Conservation (phyloP, 495 filamentous ascomycete species). For the Cenococcum geophilum region DNA sequence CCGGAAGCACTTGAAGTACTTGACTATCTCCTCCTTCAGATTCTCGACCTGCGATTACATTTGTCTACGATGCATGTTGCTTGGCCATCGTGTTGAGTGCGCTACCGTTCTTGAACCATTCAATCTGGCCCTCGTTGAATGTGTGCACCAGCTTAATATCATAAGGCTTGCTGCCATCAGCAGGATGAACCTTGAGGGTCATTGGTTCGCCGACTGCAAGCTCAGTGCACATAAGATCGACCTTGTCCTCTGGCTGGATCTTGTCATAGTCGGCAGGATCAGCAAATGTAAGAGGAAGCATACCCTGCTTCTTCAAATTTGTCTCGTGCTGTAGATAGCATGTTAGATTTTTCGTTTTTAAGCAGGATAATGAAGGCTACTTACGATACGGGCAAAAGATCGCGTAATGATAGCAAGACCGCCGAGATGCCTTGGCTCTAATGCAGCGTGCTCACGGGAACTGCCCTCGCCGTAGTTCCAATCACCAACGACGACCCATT, state of each 20-base stretch:
- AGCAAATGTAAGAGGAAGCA: slow-evolving; percentile 93
- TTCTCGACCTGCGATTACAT: background rate
- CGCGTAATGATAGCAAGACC: slow-evolving; percentile 95
- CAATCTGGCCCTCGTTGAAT: slow-evolving; percentile 93
- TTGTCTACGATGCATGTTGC: slow-evolving; percentile 29
- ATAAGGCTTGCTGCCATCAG: slow-evolving; percentile 64
- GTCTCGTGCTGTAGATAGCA: slow-evolving; percentile 68
- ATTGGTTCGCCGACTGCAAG: slow-evolving; percentile 90
- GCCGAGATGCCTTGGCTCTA: slow-evolving; percentile 95
- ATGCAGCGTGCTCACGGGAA: slow-evolving; percentile 95
- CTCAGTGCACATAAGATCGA: slow-evolving; percentile 85
- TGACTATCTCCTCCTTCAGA: background rate
- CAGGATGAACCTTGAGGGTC: slow-evolving; percentile 84
- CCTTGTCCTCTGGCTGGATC: slow-evolving; percentile 87
- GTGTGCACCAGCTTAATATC: slow-evolving; percentile 85
- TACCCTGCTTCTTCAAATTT: slow-evolving; percentile 99
- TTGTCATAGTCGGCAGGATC: slow-evolving; percentile 97
- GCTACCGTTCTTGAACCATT: slow-evolving; percentile 97
- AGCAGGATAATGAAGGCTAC: slow-evolving; percentile 21
- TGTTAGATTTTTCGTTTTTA: slow-evolving; percentile 7
- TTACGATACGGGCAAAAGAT: slow-evolving; percentile 88
- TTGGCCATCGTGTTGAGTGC: slow-evolving; percentile 99
- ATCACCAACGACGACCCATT: slow-evolving; percentile 98
- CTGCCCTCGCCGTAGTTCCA: slow-evolving; percentile 99
- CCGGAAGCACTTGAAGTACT: background rate